Conservation (phyloP, 352 stramenopile genomes). For the Thalassiosira hispida region DNA sequence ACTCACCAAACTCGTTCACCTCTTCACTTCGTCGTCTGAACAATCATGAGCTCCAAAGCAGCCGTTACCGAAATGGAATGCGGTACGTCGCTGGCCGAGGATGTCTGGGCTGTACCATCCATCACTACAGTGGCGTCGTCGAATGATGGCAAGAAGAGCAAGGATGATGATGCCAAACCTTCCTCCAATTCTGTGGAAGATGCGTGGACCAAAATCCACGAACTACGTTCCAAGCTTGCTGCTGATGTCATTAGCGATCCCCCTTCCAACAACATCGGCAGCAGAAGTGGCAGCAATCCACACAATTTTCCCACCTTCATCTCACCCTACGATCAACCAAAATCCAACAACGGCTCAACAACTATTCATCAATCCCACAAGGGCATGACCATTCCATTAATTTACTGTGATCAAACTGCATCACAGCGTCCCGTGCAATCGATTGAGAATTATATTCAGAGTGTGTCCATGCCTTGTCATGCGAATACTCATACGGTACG, state of each 20-base stretch:
- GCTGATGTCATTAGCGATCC: conserved; percentile 50
- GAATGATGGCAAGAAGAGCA: neutral
- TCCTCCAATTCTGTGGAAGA: conserved; percentile 21
- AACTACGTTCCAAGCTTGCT: conserved; percentile 42
- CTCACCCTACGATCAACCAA: conserved; percentile 59
- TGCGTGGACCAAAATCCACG: conserved; percentile 27
- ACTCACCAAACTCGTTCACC: too few relatives aligned
- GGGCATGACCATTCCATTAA: conserved; percentile 78
- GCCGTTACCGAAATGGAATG: conserved; percentile 40
- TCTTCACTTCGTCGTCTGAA: neutral
- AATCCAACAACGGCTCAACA: neutral
- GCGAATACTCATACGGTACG: conserved; percentile 95
- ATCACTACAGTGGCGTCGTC: neutral
- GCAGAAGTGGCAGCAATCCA: neutral
- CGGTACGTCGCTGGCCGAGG: conserved; percentile 58
- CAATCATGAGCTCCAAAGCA: conserved; percentile 1
- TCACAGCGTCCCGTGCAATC: conserved; percentile 88
- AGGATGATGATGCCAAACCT: neutral
- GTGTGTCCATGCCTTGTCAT: conserved; percentile 92
- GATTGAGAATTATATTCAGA: conserved; percentile 90
- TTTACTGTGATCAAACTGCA: conserved; percentile 96
- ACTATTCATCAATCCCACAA: conserved; percentile 11
- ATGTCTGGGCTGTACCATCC: conserved; percentile 37
- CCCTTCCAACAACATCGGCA: neutral
- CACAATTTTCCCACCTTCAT: conserved; percentile 57